Evolutionary conservation across 352 stramenopile species (phyloP), one percentile per base, ranked within the genome.

Genomic region (Globisporangium lucens): DNA sequence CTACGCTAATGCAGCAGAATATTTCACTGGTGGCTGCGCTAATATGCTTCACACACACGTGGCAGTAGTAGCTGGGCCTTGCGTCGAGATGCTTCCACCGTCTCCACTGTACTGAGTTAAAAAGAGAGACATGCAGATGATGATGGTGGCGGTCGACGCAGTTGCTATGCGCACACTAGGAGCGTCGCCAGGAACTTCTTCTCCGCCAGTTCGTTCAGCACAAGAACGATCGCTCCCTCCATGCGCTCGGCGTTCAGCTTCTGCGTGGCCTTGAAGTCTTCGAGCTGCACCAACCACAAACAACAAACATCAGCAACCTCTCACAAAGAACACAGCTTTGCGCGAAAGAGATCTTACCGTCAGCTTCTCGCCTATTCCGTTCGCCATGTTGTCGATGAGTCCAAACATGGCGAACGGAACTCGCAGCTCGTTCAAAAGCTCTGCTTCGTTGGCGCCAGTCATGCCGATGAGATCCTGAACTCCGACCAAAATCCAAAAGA

Each of bases 331-430:
- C 35, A 22, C 7, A 35, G 64, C 29, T 29, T 5, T 27, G 29
- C 3, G 38, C 12, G 38, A 46, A 15, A 58, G 8, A 22, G 13
- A 7, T 57, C 74, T 47, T 56, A 87, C 79, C 73, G 87, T 92
- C 51, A 95, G 81, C 52, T 86, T 75, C 38, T 92, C 75, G 60
- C 88, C 87, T 15, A 97, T 75, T 38, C 90, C 90, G 68, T 97
- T 94, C 63, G 84, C 85, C 74, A 96, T 74, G 72, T 97, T 97
- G 77, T 97, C 90, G 52, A 97, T 87, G 65, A 96, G 91, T 57
- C 75, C 79, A 27, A 97, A 87, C 86, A 96, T 96, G 33, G 86
- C 87, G 56, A 94, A 95, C 17, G 87, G 89, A 46, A 93, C 69
- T 20, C 74, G 75, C 57, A 96, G 73, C 53, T 97, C 90, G 65